phyloP scores from a whole-genome alignment of 768 basidiomycete genomes.

The Paxillus rubicundulus region DNA sequence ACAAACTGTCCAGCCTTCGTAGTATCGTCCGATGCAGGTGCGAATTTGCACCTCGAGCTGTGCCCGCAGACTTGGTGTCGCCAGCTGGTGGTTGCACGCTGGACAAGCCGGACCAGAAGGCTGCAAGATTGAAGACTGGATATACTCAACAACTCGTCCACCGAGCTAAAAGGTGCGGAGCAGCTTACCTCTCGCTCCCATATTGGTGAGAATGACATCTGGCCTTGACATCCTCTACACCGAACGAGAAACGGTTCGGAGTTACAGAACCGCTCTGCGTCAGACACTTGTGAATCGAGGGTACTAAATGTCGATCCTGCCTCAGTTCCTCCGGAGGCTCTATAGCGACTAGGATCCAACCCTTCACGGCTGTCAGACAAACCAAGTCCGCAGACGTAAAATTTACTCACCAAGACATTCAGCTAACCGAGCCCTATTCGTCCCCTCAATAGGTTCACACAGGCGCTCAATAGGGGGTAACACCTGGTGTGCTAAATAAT shows the following conservation, averaged over 20 bases:
- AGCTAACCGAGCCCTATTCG: slow-evolving; percentile 86
- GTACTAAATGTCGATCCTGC: slow-evolving; percentile 66
- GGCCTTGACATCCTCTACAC: slow-evolving; percentile 71
- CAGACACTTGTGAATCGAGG: slow-evolving; percentile 87
- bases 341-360: slow-evolving; percentile 58
- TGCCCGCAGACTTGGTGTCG: slow-evolving; percentile 61
- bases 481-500: slow-evolving; percentile 89
- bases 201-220: slow-evolving; percentile 56
- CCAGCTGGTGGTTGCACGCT: slow-evolving; percentile 55
- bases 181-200: slow-evolving; percentile 54
- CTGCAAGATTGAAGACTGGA: slow-evolving; percentile 65
- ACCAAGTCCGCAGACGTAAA: background rate
- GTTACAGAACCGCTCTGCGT: slow-evolving; percentile 83
- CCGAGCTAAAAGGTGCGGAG: background rate
- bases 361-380: slow-evolving; percentile 36
- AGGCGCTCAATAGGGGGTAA: slow-evolving; percentile 92
- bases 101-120: slow-evolving; percentile 69
- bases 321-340: slow-evolving; percentile 41
- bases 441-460: slow-evolving; percentile 96
- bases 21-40: slow-evolving; percentile 72
- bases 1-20: slow-evolving; percentile 87
- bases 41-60: slow-evolving; percentile 91
- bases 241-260: slow-evolving; percentile 67
- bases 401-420: slow-evolving; percentile 81
- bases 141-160: background rate